Evolutionary conservation across 1,284 basidiomycete species (phyloP).

Genomic region (Apiotrichum sp.): DNA sequence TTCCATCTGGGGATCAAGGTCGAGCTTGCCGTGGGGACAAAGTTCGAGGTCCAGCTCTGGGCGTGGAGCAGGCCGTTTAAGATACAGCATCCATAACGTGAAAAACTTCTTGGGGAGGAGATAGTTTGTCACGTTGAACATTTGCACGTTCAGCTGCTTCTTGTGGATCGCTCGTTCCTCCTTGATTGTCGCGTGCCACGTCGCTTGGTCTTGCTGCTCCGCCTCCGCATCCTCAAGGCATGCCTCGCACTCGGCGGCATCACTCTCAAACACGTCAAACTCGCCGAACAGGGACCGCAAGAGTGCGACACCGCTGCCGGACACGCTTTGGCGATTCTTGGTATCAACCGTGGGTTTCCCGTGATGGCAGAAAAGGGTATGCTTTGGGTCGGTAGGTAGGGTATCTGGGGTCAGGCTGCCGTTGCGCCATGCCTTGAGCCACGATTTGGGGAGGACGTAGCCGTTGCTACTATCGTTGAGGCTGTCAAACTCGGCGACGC

Average conservation of each 20-base stretch:
- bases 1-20: conserved; percentile 32
- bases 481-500: conserved; percentile 20
- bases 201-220: background rate
- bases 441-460: conserved; percentile 24
- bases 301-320: conserved; percentile 16
- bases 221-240: conserved; percentile 10
- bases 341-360: conserved; percentile 9
- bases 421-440: conserved; percentile 27
- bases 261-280: conserved; percentile 17
- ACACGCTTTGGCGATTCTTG: conserved; percentile 8
- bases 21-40: conserved; percentile 35
- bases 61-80: background rate
- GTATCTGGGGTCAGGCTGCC: conserved; percentile 4
- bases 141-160: conserved; percentile 4
- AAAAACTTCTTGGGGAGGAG: conserved; percentile 23
- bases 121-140: conserved; percentile 23
- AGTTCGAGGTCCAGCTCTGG: conserved; percentile 19
- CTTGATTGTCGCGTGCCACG: conserved; percentile 4
- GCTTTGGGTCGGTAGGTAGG: conserved; percentile 18
- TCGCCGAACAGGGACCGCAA: conserved; percentile 30
- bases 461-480: conserved; percentile 14
- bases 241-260: conserved; percentile 10
- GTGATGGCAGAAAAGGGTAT: conserved; percentile 33
- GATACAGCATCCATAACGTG: conserved; percentile 20
- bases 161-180: conserved; percentile 3